A percentile compares a stretch with the other conserved stretches of the same genome.
Conservation (phyloP, 179 eudicot genomes). For the Beta corolliflora region DNA sequence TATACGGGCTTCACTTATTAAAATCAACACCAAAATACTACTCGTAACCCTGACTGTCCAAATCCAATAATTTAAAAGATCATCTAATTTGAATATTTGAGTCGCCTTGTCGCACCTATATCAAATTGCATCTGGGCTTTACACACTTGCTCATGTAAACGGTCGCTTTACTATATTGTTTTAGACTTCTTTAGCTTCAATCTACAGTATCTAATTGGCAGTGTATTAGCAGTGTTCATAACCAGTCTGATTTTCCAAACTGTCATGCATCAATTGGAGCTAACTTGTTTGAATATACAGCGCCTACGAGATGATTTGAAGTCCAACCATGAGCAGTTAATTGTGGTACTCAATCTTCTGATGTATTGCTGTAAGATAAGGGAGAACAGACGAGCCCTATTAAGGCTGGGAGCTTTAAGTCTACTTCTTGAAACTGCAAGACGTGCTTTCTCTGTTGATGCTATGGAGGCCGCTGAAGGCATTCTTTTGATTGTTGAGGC, state of each 20-base stretch:
- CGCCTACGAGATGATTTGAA: slow-evolving; percentile 84
- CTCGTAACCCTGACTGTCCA: no score
- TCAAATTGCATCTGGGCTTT: background rate
- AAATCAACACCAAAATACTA: no score
- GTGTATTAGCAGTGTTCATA: slow-evolving; percentile 1
- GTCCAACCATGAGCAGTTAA: slow-evolving; percentile 92
- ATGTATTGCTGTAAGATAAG: slow-evolving; percentile 96
- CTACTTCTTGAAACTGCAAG: slow-evolving; percentile 96
- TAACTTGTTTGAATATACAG: slow-evolving; percentile 43
- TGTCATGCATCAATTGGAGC: background rate
- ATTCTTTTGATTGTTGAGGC: slow-evolving; percentile 96
- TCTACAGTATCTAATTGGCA: background rate
- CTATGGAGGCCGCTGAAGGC: slow-evolving; percentile 99
- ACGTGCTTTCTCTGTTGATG: slow-evolving; percentile 96
- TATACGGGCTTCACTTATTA: no score
- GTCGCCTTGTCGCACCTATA: no score
- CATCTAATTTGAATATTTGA: no score
- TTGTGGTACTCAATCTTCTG: slow-evolving; percentile 86
- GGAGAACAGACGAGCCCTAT: slow-evolving; percentile 84
- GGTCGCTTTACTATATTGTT: background rate
- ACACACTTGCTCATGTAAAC: background rate
- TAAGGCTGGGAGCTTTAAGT: slow-evolving; percentile 80
- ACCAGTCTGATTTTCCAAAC: background rate
- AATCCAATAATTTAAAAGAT: no score
- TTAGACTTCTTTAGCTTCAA: background rate